A percentile compares a stretch with the other conserved stretches of the same genome.
phyloP scores from a whole-genome alignment of 148 eudicot genomes.

The Euryodendron excelsum region DNA sequence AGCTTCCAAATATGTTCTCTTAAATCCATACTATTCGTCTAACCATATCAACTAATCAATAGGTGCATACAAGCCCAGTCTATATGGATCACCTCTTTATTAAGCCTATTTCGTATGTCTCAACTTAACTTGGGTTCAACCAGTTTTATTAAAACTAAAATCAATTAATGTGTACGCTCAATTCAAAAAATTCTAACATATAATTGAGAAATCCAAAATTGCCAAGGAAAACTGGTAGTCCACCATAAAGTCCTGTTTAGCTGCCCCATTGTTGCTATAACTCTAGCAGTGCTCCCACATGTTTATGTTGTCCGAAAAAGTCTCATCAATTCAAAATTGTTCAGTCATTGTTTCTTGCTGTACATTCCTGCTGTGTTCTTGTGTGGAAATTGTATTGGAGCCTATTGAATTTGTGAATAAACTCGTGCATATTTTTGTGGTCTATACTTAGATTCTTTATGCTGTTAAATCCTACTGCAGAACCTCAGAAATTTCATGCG shows the following conservation, averaged over 20 bases:
- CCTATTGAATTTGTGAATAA: constrained; percentile 16
- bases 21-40: too few relatives aligned
- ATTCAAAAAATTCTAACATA: too few relatives aligned
- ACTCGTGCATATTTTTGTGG: background rate
- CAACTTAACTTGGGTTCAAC: too few relatives aligned
- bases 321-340: constrained; percentile 13
- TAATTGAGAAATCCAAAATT: constrained; percentile 72
- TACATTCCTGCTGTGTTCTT: constrained; percentile 5
- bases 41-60: too few relatives aligned
- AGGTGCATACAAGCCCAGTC: too few relatives aligned
- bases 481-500: background rate
- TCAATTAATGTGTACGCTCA: too few relatives aligned
- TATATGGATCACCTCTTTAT: too few relatives aligned
- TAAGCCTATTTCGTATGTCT: too few relatives aligned
- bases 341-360: constrained; percentile 18
- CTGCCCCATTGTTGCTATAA: background rate
- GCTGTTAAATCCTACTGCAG: background rate
- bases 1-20: too few relatives aligned
- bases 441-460: constrained; percentile 11
- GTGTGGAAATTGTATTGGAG: constrained; percentile 6
- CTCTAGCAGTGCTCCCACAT: background rate
- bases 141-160: too few relatives aligned
- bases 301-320: background rate
- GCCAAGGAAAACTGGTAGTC: constrained; percentile 64
- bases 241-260: background rate